Evolutionary conservation across 2,329 filamentous ascomycete genomes (phyloP), one percentile per base, ranked within the genome.

Genomic region (Curvularia hawaiiensis): DNA sequence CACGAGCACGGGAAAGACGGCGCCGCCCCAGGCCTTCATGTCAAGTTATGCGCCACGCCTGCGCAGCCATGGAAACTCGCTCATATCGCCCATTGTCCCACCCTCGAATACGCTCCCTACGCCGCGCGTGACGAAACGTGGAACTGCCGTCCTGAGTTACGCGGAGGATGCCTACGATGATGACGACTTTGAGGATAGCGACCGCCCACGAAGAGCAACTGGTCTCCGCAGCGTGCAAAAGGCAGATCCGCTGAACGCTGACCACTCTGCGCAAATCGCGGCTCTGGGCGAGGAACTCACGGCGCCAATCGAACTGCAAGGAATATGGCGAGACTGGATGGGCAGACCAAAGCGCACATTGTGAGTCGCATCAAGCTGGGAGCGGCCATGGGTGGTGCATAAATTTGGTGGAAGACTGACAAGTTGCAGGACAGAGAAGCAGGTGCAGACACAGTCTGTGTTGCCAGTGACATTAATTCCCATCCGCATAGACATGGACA

Each of bases 281-380:
- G 91, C 91, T 76, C 82, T 94, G 60, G 92, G 91, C 63, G 96
- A 95, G 78, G 92, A 97, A 71, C 86, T 92, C 28, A 81, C 80
- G 63, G 82, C 83, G 65, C 94, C 94, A 0, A 90, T 97, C 16
- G 86, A 94, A 22, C 83, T 96, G 18, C 93, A 97, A 76, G 91
- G 91, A 58, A 90, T 97, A 69, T 97, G 92, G 87, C 86, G 94
- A 72, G 93, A 97, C 67, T 98, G 94, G 93, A 96, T 97, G 86
- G 87, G 90, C 59, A 92, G 94, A 78, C 81, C 80, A 11, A 82
- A 81, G 67, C 75, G 79, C 50, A 76, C 73, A 50, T 63, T 77
- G 77, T 78, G 57, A 80, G 85, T 60, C 82, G 41, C 20, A 26
- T 39, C 20, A 16, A 46, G 58, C 45, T 41, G 16, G 33, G 18